phyloP scores from a whole-genome alignment of 2,329 filamentous ascomycete genomes.

The Cladobotryum protrusum region DNA sequence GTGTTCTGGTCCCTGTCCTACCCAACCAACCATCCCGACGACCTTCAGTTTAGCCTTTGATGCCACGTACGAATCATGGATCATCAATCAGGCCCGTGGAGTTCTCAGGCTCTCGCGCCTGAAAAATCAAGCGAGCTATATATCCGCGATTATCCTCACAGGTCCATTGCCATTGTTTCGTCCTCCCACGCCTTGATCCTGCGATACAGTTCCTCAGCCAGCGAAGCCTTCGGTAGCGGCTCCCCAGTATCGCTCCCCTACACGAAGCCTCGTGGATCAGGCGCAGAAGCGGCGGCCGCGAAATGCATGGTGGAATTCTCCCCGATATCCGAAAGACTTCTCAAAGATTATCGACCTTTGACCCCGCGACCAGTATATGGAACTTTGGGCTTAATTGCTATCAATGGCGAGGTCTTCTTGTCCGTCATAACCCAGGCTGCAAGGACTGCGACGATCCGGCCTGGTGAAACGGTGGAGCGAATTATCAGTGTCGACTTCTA shows the following conservation, averaged over 20 bases:
- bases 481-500: slow-evolving; percentile 88
- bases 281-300: slow-evolving; percentile 41
- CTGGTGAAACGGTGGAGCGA: slow-evolving; percentile 81
- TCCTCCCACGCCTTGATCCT: slow-evolving; percentile 76
- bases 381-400: slow-evolving; percentile 79
- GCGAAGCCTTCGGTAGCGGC: slow-evolving; percentile 52
- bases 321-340: slow-evolving; percentile 54
- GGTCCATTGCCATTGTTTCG: slow-evolving; percentile 81
- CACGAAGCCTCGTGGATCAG: slow-evolving; percentile 36
- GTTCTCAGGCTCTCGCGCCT: slow-evolving; percentile 40
- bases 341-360: slow-evolving; percentile 71
- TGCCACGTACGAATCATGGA: slow-evolving; percentile 35
- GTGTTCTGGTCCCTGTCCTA: not conserved
- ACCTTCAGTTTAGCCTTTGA: slow-evolving; percentile 1
- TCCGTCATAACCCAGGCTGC: slow-evolving; percentile 78
- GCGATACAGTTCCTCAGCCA: slow-evolving; percentile 64
- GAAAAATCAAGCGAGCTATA: slow-evolving; percentile 69
- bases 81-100: slow-evolving; percentile 38
- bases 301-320: slow-evolving; percentile 87
- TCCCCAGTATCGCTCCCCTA: slow-evolving; percentile 49
- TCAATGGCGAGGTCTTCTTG: slow-evolving; percentile 80
- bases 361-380: slow-evolving; percentile 71
- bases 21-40: slow-evolving; percentile 5
- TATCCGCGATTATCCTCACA: slow-evolving; percentile 79
- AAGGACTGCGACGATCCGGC: slow-evolving; percentile 73